Base-by-base conservation (phyloP, 345 rosid genomes). In the Camelina neglecta region DNA sequence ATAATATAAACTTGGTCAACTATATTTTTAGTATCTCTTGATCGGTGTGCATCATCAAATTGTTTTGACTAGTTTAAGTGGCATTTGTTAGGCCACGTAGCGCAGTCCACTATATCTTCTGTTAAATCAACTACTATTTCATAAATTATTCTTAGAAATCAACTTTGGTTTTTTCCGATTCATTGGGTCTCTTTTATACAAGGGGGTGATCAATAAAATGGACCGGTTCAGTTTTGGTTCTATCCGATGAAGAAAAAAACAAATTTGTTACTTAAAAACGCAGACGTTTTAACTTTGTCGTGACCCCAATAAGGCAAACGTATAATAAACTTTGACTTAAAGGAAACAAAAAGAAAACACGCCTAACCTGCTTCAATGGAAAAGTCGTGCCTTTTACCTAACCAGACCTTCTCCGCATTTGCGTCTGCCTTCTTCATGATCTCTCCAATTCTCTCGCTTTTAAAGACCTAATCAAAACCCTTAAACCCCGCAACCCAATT, bases 291-390 rank as follows among this genome's bases (percentile, higher is more conserved):
- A 26, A 16, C 0, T 60, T 15, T 23, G 15, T 3, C n/a, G 42
- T 7, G 51, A 15, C 33, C 33, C 31, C 33, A 16, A n/a, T 4
- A 45, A 8, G 36, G 15, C 7, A 45, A 66, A 70, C 24, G 71
- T 69, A 70, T 76, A 69, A 70, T 76, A 69, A 69, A 75, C n/a
- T 69, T 75, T 68, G 75, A 75, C 74, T 63, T 29, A 29, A 11
- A 41, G 1, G 9, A 41, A 11, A 0, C 7, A 49, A 13, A 13
- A 44, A 44, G 0, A 11, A 36, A 58, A 49, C 68, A 60, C 74
- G 63, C 62, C 11, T 10, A 4, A 60, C 3, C 70, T 62, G 59
- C 80, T 70, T 41, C 69, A 76, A 56, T 76, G 75, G 71, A 76
- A 76, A 68, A 70, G 71, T 76, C 75, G 0, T 47, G 8, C 51